Conservation (phyloP, 306 rosid genomes). For the Calophaca sinica region DNA sequence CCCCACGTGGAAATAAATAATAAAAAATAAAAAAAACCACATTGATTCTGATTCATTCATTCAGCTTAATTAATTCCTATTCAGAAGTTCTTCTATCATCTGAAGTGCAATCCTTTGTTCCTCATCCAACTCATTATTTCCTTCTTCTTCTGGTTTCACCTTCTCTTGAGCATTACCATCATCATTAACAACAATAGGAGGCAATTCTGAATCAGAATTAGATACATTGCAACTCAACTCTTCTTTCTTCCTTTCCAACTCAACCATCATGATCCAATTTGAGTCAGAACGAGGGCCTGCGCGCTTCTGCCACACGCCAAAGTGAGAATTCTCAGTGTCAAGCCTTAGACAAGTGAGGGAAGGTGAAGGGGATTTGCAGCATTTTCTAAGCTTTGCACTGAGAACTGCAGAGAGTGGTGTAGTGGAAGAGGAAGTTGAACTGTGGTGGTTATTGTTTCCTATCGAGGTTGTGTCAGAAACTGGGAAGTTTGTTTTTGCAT, state of each 20-base stretch:
- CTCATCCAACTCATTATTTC: constrained; percentile 47
- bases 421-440: constrained; percentile 32
- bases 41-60: not conserved
- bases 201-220: not conserved
- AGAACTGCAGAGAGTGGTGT: constrained; percentile 63
- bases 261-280: constrained; percentile 87
- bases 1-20: constrained; percentile 42
- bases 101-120: constrained; percentile 70
- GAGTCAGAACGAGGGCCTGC: constrained; percentile 68
- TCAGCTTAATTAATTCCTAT: constrained; percentile 46
- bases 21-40: not conserved
- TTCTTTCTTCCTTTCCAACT: constrained; percentile 51
- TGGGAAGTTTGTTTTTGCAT: constrained; percentile 88
- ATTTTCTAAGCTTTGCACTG: constrained; percentile 71
- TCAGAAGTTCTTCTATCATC: constrained; percentile 85
- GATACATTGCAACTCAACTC: not conserved
- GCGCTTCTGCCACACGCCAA: constrained; percentile 85
- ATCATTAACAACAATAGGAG: not conserved
- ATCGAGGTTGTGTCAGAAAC: constrained; percentile 34
- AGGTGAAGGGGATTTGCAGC: constrained; percentile 72
- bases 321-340: constrained; percentile 77
- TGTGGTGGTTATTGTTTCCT: constrained; percentile 13
- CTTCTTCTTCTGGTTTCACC: constrained; percentile 41
- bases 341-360: constrained; percentile 84
- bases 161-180: constrained; percentile 19